Evolutionary conservation across 1,284 basidiomycete species (phyloP).

Genomic region (Rhodofomes roseus): DNA sequence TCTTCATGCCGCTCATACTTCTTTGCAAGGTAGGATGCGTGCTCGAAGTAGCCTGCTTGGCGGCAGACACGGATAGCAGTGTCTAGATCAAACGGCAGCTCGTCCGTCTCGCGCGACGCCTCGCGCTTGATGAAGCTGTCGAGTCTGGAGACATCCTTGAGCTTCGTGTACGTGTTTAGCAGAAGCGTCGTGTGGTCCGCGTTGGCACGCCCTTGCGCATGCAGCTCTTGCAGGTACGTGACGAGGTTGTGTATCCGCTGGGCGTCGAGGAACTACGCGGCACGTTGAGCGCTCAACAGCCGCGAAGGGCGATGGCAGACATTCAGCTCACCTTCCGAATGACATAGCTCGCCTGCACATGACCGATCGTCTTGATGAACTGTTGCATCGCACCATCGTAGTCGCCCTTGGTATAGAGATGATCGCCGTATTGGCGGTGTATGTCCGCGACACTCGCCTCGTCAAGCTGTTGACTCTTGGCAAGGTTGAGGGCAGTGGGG

Average conservation of each 20-base stretch:
- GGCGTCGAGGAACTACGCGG: constrained; percentile 87
- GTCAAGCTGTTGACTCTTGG: constrained; percentile 72
- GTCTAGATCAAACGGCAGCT: constrained; percentile 93
- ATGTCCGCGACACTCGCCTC: constrained; percentile 79
- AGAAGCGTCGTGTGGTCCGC: constrained; percentile 96
- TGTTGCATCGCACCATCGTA: constrained; percentile 93
- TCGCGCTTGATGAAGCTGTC: constrained; percentile 93
- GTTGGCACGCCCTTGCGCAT: constrained; percentile 86
- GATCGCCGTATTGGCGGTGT: constrained; percentile 87
- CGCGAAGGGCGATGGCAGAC: not conserved
- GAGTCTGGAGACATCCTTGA: constrained; percentile 85
- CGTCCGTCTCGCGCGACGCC: constrained; percentile 45
- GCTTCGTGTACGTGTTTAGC: constrained; percentile 95
- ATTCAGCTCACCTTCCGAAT: constrained; percentile 78
- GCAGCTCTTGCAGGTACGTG: constrained; percentile 94
- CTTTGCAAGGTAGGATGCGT: constrained; percentile 91
- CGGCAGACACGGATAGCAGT: constrained; percentile 96
- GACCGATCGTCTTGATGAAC: constrained; percentile 87
- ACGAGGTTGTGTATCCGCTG: constrained; percentile 95
- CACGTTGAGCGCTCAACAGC: constrained; percentile 19
- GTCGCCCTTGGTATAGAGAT: constrained; percentile 88
- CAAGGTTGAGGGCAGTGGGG: constrained; percentile 72
- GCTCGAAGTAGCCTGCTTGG: constrained; percentile 94
- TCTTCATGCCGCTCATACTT: constrained; percentile 92
- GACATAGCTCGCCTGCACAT: constrained; percentile 91